Base-by-base conservation (phyloP, 257 asterid species). In the Penstemon eatonii region DNA sequence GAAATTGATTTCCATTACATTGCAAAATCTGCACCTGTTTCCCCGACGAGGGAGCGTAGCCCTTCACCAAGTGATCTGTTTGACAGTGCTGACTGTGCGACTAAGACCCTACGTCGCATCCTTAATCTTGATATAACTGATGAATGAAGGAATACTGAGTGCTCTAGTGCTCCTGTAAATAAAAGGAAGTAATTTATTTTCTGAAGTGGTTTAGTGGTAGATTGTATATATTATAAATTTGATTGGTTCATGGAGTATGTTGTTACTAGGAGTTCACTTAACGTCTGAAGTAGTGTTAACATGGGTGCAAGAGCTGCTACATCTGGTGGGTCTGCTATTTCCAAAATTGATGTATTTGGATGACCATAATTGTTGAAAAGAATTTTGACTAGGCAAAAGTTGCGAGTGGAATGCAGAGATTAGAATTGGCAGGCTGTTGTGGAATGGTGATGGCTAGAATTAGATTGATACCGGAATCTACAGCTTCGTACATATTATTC, bases 61-160 rank as follows among this genome's bases (percentile, higher is more conserved):
- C 75, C 80, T 25, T 82, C 85, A 36, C 80, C 84, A 0, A 55
- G 69, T 42, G 80, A 70, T 66, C 37, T 80, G 64, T 84, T 79
- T 70, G 85, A 84, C 37, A 49, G 45, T 74, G 76, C 77, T 78
- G 95, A 87, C 80, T 84, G 79, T 63, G 98, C 96, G 65, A 94
- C 99, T 3, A 80, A 83, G 89, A 83, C 90, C 63, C 96, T 94
- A 66, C 86, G 98, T 65, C 96, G 98, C 85, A 94, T 94, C 53
- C 97, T 94, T 79, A 94, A 94, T 83, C 98, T 94, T 76, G 92
- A 94, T 71, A 70, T 76, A 37, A 53, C 79, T 25, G 93, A 85
- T 69, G 85, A 88, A 66, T 81, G 83, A 82, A 41, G 76, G 82
- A 49, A 73, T 65, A 52, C 57, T 3, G 59, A 75, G 80, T 79